Evolutionary conservation across 2,329 filamentous ascomycete species (phyloP).

Genomic region (Trichothecium sympodiale): DNA sequence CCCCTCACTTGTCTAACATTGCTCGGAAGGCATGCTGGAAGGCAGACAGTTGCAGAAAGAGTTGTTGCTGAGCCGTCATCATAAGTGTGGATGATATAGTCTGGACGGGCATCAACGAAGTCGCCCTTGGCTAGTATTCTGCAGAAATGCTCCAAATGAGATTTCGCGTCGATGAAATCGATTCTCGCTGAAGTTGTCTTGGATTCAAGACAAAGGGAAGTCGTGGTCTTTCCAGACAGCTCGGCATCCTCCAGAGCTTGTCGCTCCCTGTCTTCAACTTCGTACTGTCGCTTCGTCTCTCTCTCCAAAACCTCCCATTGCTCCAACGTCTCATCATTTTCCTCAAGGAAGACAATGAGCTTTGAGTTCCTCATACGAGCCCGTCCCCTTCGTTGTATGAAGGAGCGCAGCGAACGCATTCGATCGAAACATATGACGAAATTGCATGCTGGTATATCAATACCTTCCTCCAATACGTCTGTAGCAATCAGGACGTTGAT

Average conservation of each 20-base stretch:
- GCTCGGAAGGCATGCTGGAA: conserved; percentile 60
- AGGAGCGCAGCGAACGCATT: conserved; percentile 39
- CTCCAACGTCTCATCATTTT: conserved; percentile 13
- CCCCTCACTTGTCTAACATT: conserved; percentile 15
- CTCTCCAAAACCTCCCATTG: conserved; percentile 59
- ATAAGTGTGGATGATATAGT: conserved; percentile 47
- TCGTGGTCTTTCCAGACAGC: conserved; percentile 17
- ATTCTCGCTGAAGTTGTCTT: conserved; percentile 48
- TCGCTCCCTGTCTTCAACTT: conserved; percentile 47
- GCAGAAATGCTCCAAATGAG: conserved; percentile 80
- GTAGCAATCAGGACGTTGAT: conserved; percentile 51
- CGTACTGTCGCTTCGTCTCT: conserved; percentile 61
- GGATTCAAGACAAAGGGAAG: conserved; percentile 20
- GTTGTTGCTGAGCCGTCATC: conserved; percentile 11
- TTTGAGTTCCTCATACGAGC: conserved; percentile 39
- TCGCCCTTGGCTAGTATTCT: conserved; percentile 42
- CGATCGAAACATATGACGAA: conserved; percentile 47
- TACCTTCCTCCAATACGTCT: conserved; percentile 55
- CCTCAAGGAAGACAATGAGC: conserved; percentile 34
- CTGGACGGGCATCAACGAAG: conserved; percentile 55
- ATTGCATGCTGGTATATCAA: conserved; percentile 55
- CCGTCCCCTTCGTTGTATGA: conserved; percentile 45
- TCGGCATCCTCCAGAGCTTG: conserved; percentile 36
- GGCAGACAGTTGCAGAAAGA: conserved; percentile 49
- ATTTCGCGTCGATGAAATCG: conserved; percentile 60